phyloP scores from a whole-genome alignment of 441 rosid species.

The Populus hybrid region DNA sequence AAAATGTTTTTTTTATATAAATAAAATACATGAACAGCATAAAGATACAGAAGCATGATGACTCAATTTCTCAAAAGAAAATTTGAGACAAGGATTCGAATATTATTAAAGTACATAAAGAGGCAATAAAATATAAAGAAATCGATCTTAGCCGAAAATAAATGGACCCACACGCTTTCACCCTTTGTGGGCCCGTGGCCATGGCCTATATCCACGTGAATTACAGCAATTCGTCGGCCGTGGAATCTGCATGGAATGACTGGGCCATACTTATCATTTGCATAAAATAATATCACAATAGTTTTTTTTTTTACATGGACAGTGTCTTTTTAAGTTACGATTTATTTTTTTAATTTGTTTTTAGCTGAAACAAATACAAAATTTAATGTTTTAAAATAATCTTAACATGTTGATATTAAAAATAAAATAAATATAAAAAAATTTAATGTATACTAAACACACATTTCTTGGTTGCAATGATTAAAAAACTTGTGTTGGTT shows the following conservation, averaged over 20 bases:
- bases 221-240: neutral
- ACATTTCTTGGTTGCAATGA: too few relatives aligned
- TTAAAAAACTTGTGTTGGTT: too few relatives aligned
- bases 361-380: too few relatives aligned
- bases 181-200: neutral
- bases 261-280: neutral
- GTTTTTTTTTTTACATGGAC: too few relatives aligned
- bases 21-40: neutral
- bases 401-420: too few relatives aligned
- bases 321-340: too few relatives aligned
- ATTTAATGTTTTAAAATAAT: too few relatives aligned
- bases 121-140: too few relatives aligned
- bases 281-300: neutral
- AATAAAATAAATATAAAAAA: too few relatives aligned
- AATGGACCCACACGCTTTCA: neutral
- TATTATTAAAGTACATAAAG: neutral
- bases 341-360: too few relatives aligned
- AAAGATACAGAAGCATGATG: neutral
- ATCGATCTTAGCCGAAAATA: neutral
- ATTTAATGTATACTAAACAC: too few relatives aligned
- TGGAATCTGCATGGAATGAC: neutral
- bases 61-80: neutral
- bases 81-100: neutral
- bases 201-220: neutral
- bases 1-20: too few relatives aligned